A percentile compares a stretch with the other conserved stretches of the same genome.
These are phyloP conservation scores for Boletellus emodensis DNA, from an alignment of 768 basidiomycete species.

Conservation along the genomic window DNA sequence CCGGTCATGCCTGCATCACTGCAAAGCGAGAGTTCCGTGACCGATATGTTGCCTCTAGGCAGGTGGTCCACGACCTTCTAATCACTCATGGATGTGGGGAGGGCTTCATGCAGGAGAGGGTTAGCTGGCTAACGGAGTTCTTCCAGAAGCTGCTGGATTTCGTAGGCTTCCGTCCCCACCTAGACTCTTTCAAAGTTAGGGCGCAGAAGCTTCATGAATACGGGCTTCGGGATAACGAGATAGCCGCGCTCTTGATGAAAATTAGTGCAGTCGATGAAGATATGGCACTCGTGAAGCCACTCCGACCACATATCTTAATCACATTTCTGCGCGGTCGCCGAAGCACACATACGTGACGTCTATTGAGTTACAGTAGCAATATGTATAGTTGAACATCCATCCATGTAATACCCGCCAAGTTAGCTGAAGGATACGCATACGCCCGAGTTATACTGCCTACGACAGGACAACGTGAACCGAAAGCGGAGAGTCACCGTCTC, in stretches of 20 bases:
- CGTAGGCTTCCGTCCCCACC: slow-evolving; percentile 18
- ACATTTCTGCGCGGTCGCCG: slow-evolving; percentile 9
- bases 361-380: slow-evolving; percentile 1
- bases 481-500: neutral
- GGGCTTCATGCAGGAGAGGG: slow-evolving; percentile 21
- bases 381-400: slow-evolving; percentile 2
- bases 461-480: neutral
- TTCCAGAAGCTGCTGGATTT: slow-evolving; percentile 23
- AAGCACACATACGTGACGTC: slow-evolving; percentile 3
- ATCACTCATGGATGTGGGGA: slow-evolving; percentile 13
- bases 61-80: slow-evolving; percentile 21
- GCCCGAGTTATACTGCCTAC: neutral
- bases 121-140: slow-evolving; percentile 23
- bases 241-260: slow-evolving; percentile 15
- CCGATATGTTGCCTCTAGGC: slow-evolving; percentile 22
- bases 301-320: slow-evolving; percentile 3
- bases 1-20: slow-evolving; percentile 34
- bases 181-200: slow-evolving; percentile 20
- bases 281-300: slow-evolving; percentile 5
- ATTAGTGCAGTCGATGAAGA: slow-evolving; percentile 23
- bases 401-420: slow-evolving; percentile 3
- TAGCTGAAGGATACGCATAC: neutral
- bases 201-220: slow-evolving; percentile 26
- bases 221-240: slow-evolving; percentile 23
- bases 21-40: slow-evolving; percentile 28